These are phyloP conservation scores for Coniosporium apollinis DNA, from an alignment of 495 filamentous ascomycete genomes.

Conservation along the genomic window DNA sequence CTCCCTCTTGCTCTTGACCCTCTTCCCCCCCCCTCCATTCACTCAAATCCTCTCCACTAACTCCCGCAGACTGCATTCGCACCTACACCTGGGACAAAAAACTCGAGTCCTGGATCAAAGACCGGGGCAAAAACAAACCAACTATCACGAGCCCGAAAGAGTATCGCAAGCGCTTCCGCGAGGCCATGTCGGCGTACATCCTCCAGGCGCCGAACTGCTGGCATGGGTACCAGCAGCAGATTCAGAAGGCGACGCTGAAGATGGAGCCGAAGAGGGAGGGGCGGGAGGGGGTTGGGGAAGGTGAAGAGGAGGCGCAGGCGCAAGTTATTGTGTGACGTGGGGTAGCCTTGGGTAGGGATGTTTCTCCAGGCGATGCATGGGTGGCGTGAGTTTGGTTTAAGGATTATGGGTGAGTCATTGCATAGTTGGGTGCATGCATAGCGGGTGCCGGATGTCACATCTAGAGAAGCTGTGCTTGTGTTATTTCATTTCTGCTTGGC, in stretches of 20 bases:
- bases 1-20: neutral
- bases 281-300: neutral
- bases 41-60: slow-evolving; percentile 3
- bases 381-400: too few relatives aligned
- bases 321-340: too few relatives aligned
- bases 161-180: slow-evolving; percentile 88
- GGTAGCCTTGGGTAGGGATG: too few relatives aligned
- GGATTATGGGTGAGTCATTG: too few relatives aligned
- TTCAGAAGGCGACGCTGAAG: slow-evolving; percentile 24
- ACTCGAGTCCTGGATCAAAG: slow-evolving; percentile 96
- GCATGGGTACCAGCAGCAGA: slow-evolving; percentile 49
- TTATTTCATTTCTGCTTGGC: too few relatives aligned
- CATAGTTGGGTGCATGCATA: too few relatives aligned
- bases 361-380: too few relatives aligned
- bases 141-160: slow-evolving; percentile 96
- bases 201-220: slow-evolving; percentile 58
- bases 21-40: neutral
- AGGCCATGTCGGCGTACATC: slow-evolving; percentile 91
- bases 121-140: slow-evolving; percentile 77
- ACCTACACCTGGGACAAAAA: slow-evolving; percentile 99
- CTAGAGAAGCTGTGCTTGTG: too few relatives aligned
- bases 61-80: slow-evolving; percentile 61
- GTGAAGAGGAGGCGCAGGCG: too few relatives aligned
- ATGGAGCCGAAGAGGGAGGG: slow-evolving; percentile 14
- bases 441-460: too few relatives aligned